Evolutionary conservation across 177 flowering plant genomes (phyloP), one percentile per base, ranked within the genome.

Genomic region (Vitis hybrid): DNA sequence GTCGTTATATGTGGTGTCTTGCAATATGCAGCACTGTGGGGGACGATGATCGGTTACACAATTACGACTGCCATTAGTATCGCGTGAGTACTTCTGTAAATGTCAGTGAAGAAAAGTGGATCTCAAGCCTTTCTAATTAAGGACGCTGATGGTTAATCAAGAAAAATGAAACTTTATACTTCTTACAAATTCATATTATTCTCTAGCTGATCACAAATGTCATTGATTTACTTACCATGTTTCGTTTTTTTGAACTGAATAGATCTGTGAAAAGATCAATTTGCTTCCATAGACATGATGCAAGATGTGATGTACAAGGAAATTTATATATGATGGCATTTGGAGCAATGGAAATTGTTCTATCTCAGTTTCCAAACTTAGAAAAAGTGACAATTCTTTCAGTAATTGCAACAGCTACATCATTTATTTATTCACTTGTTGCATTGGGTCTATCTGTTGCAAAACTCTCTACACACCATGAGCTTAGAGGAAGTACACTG

Each of bases 281-380:
- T 61, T 83, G 86, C 69, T 73, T 65, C 71, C 82, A 79, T 59
- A 22, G 65, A 2, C 72, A 71, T 2, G 63, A 68, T 29, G 77
- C 79, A 51, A 48, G 39, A 14, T 83, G 86, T 55, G 55, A 48
- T 2, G 56, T 63, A 22, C 64, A 79, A 12, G 85, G 80, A 60
- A 78, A 61, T 59, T 1, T 50, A 14, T 80, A 67, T 34, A 57
- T 78, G 78, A 2, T 80, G 14, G 15, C 65, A 2, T 78, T 71
- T 66, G 83, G 85, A 49, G 81, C 52, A 49, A 72, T 76, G 9
- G 78, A 82, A 67, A 52, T 78, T 3, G 18, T 80, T 15, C 58
- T 78, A n/a, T 78, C 85, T 13, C 83, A 80, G 26, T 69, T 73
- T 39, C 83, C 85, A n/a, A 80, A 63, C 71, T 61, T 82, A 73